phyloP scores from a whole-genome alignment of 1,284 basidiomycete genomes.

The Ganoderma sinense region DNA sequence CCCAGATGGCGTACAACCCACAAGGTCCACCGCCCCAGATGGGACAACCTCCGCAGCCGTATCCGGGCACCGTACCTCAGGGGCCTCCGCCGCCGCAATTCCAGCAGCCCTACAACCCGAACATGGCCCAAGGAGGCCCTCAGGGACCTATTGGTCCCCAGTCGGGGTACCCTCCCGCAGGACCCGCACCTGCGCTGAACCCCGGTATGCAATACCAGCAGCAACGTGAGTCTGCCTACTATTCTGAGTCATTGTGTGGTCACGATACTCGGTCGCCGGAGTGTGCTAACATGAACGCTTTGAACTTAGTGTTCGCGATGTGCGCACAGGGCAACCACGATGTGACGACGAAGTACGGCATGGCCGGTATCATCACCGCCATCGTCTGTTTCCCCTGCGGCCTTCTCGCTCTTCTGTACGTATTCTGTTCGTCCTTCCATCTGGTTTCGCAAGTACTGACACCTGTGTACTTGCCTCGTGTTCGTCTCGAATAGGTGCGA shows the following conservation, averaged over 20 bases:
- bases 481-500: constrained; percentile 14
- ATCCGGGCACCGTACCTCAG: constrained; percentile 2
- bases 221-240: constrained; percentile 18
- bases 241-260: not conserved
- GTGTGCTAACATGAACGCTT: not conserved
- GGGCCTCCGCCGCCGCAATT: constrained; percentile 5
- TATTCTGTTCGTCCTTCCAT: constrained; percentile 4
- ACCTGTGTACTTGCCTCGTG: not conserved
- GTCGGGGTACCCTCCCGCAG: constrained; percentile 7
- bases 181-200: constrained; percentile 7
- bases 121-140: not conserved
- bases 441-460: not conserved
- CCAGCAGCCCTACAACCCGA: constrained; percentile 5
- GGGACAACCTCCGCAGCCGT: constrained; percentile 4
- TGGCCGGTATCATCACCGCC: constrained; percentile 37
- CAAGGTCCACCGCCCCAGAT: not conserved
- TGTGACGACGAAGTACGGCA: constrained; percentile 34
- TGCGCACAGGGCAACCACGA: constrained; percentile 39
- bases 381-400: constrained; percentile 38
- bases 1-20: constrained; percentile 11
- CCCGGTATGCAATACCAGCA: constrained; percentile 25
- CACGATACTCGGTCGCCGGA: not conserved
- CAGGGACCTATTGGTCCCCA: constrained; percentile 8
- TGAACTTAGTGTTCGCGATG: constrained; percentile 31
- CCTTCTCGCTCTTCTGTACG: constrained; percentile 39